A percentile compares a stretch with the other conserved stretches of the same genome.
Conservation (phyloP, 129 eudicot genomes). For the Glebionis coronaria region DNA sequence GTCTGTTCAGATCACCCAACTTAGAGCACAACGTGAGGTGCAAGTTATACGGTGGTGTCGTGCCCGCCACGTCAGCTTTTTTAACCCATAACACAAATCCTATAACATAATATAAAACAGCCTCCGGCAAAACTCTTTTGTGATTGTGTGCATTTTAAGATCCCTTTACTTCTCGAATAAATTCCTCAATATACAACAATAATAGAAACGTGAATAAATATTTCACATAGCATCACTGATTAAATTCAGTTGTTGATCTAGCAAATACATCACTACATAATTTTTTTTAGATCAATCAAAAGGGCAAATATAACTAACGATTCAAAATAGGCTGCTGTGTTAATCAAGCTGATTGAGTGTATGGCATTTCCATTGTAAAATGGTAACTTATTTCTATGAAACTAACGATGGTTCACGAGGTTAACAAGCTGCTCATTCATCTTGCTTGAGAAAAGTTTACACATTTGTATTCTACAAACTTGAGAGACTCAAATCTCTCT, state of each 20-base stretch:
- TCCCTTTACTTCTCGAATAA: constrained; percentile 15
- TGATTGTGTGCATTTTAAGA: not conserved
- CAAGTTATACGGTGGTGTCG: too few species aligned
- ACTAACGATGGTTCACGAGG: not conserved
- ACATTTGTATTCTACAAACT: not conserved
- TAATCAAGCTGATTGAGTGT: not conserved
- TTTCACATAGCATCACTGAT: constrained; percentile 16
- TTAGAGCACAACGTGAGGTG: not conserved
- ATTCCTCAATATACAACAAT: constrained; percentile 15
- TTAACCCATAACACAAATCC: too few species aligned
- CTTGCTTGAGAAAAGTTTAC: not conserved
- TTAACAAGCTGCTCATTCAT: not conserved
- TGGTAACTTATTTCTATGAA: constrained; percentile 7
- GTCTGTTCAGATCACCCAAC: constrained; percentile 8
- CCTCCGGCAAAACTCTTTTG: too few species aligned
- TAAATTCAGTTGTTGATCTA: constrained; percentile 11
- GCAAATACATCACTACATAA: not conserved
- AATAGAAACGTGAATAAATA: constrained; percentile 12
- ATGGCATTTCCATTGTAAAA: constrained; percentile 1
- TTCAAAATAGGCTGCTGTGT: not conserved
- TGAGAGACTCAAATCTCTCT: not conserved
- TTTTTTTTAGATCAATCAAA: constrained; percentile 17
- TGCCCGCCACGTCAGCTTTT: too few species aligned
- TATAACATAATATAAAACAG: too few species aligned
- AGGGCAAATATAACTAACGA: not conserved